A percentile compares a stretch with the other conserved stretches of the same genome.
phyloP scores from a whole-genome alignment of 2,329 filamentous ascomycete genomes.

The Amesomyces nigricolor region DNA sequence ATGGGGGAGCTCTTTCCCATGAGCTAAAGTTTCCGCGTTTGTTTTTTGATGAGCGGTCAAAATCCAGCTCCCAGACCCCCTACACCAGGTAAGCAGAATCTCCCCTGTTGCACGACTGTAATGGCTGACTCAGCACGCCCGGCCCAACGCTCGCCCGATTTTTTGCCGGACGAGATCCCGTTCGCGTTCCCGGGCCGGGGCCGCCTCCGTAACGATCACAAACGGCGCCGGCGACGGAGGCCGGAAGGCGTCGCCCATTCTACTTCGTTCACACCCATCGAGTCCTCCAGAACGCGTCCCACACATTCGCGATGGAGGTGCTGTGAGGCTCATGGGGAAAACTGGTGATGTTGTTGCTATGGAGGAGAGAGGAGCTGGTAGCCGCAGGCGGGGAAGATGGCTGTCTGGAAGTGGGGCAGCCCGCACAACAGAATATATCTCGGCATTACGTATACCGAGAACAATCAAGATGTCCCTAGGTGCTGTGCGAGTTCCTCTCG shows the following conservation, averaged over 20 bases:
- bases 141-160: neutral
- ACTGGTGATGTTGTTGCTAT: too few relatives aligned
- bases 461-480: slow-evolving; percentile 13
- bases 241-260: neutral
- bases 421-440: slow-evolving; percentile 3
- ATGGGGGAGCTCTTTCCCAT: too few relatives aligned
- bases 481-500: slow-evolving; percentile 12
- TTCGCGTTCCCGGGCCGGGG: neutral
- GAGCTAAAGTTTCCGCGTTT: too few relatives aligned
- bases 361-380: too few relatives aligned
- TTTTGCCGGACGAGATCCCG: neutral
- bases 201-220: neutral
- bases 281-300: neutral
- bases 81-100: too few relatives aligned
- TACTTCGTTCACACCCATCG: slow-evolving; percentile 3
- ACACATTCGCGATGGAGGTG: slow-evolving; percentile 3
- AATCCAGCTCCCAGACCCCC: too few relatives aligned
- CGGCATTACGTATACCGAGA: slow-evolving; percentile 4
- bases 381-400: too few relatives aligned
- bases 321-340: too few relatives aligned
- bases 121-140: neutral
- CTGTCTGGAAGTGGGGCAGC: too few relatives aligned
- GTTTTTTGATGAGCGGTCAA: too few relatives aligned
- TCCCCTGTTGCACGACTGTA: neutral
- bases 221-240: neutral